Percentiles rank a stretch among this genome's conserved stretches.
phyloP scores from a whole-genome alignment of 306 rosid genomes.

The Inga leiocalycina region DNA sequence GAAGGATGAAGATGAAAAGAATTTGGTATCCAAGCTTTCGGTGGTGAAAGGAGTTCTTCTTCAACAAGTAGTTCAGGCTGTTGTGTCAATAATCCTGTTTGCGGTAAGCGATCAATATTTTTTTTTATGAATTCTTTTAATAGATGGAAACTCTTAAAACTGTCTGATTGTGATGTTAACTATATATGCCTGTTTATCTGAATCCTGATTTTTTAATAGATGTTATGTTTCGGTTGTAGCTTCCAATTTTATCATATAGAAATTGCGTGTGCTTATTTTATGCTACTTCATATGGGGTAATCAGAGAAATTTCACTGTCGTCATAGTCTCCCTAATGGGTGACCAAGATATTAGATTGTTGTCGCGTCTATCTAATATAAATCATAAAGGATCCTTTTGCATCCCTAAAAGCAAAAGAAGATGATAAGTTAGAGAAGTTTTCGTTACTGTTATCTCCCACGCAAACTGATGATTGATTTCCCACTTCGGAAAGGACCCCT shows the following conservation, averaged over 20 bases:
- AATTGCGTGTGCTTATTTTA: background rate
- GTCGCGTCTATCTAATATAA: background rate
- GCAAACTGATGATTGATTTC: background rate
- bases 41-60: constrained; percentile 91
- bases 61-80: constrained; percentile 81
- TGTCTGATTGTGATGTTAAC: background rate
- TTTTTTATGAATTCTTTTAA: background rate
- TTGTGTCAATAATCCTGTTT: constrained; percentile 80
- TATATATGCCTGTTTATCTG: too few relatives aligned
- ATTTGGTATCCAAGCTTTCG: constrained; percentile 72
- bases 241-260: background rate
- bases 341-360: background rate
- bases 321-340: background rate
- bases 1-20: constrained; percentile 91
- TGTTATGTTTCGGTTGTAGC: background rate
- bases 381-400: background rate
- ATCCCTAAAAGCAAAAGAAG: background rate
- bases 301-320: background rate
- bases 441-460: background rate
- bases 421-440: background rate
- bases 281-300: background rate
- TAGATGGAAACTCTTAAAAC: background rate
- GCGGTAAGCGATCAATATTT: constrained; percentile 44
- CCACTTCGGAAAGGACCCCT: background rate
- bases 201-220: background rate